Percentiles rank a stretch among this genome's conserved stretches.
Conservation (phyloP, 768 basidiomycete species). For the Lyophyllum atratum region DNA sequence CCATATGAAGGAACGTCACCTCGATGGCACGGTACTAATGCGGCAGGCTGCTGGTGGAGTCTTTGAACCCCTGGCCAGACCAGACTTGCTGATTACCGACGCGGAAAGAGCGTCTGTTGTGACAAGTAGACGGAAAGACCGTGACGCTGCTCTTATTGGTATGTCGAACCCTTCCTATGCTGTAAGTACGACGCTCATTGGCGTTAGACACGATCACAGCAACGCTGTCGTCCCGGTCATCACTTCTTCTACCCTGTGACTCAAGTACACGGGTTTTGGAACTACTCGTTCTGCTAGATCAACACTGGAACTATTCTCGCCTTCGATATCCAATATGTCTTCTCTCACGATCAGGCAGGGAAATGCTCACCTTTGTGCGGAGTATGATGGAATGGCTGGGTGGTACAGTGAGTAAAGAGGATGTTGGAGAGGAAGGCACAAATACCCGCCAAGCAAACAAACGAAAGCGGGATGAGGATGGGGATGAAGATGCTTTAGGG, state of each 20-base stretch:
- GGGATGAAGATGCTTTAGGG: constrained; percentile 81
- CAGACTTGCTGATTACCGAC: constrained; percentile 93
- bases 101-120: constrained; percentile 82
- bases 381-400: constrained; percentile 99
- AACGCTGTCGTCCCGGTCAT: constrained; percentile 78
- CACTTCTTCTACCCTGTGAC: constrained; percentile 90
- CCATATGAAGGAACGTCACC: constrained; percentile 93
- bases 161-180: constrained; percentile 4
- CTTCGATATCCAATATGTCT: constrained; percentile 90
- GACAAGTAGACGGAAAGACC: constrained; percentile 85
- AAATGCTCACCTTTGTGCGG: constrained; percentile 91
- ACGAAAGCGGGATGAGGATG: constrained; percentile 65
- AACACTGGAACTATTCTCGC: constrained; percentile 93
- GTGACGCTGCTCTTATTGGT: constrained; percentile 90
- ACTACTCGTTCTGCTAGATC: constrained; percentile 92
- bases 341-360: constrained; percentile 86
- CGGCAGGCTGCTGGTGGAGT: constrained; percentile 73
- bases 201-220: constrained; percentile 81
- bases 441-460: constrained; percentile 55
- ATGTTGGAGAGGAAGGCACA: constrained; percentile 78
- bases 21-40: constrained; percentile 91
- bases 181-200: constrained; percentile 6
- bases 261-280: constrained; percentile 94
- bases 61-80: constrained; percentile 84
- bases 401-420: constrained; percentile 90